These are phyloP conservation scores for Marasmius tenuissimus DNA, from an alignment of 1,284 basidiomycete genomes.

Conservation along the genomic window DNA sequence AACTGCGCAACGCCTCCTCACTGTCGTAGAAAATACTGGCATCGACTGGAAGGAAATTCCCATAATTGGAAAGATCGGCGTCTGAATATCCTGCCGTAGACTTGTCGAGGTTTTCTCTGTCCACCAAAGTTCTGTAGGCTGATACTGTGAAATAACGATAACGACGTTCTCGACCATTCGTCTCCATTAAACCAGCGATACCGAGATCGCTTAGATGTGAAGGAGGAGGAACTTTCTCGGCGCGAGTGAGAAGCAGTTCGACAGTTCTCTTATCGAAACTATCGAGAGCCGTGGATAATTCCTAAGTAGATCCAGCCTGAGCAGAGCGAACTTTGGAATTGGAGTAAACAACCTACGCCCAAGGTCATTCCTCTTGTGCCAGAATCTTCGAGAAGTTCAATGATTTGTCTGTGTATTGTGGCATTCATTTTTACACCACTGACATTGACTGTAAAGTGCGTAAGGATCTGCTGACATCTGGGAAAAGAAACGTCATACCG, in stretches of 20 bases:
- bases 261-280: conserved; percentile 78
- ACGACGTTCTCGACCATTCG: conserved; percentile 75
- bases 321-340: too few relatives aligned
- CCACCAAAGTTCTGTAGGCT: conserved; percentile 56
- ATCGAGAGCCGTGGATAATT: conserved; percentile 61
- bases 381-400: conserved; percentile 66
- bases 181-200: conserved; percentile 70
- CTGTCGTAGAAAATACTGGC: conserved; percentile 54
- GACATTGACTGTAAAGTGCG: conserved; percentile 22
- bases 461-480: neutral
- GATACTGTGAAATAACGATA: conserved; percentile 75
- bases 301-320: conserved; percentile 42
- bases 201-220: conserved; percentile 69
- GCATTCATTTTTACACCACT: conserved; percentile 54
- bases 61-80: conserved; percentile 48
- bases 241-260: conserved; percentile 71
- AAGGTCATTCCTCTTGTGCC: conserved; percentile 69
- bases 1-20: conserved; percentile 36
- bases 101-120: conserved; percentile 58
- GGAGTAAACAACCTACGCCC: conserved; percentile 51
- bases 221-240: conserved; percentile 63
- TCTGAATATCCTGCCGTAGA: conserved; percentile 38
- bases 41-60: conserved; percentile 49
- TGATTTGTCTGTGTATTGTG: conserved; percentile 74
- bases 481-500: conserved; percentile 22